phyloP scores from a whole-genome alignment of 805 yeast genomes.

The Teunomyces lycoperdinae region DNA sequence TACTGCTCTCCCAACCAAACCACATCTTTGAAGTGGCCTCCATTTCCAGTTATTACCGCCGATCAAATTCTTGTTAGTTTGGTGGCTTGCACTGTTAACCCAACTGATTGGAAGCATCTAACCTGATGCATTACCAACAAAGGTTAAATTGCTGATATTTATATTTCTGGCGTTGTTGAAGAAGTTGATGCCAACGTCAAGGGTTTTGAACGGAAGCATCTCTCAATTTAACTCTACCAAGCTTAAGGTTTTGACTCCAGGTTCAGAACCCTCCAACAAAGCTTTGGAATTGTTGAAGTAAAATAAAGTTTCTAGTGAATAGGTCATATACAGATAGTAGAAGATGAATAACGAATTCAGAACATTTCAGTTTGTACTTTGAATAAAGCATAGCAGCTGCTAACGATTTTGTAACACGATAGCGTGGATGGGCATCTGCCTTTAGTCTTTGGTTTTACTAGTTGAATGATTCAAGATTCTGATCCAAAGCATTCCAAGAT shows the following conservation, averaged over 20 bases:
- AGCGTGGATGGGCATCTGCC: too few relatives aligned
- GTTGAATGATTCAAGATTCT: too few relatives aligned
- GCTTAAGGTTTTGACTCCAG: slow-evolving; percentile 23
- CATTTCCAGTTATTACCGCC: slow-evolving; percentile 30
- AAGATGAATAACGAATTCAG: too few relatives aligned
- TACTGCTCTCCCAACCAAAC: slow-evolving; percentile 2
- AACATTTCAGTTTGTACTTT: too few relatives aligned
- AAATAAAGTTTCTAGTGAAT: slow-evolving; percentile 42
- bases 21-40: slow-evolving; percentile 16
- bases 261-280: slow-evolving; percentile 28
- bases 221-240: slow-evolving; percentile 14
- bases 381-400: too few relatives aligned
- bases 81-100: slow-evolving; percentile 58
- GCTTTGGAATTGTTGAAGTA: slow-evolving; percentile 35
- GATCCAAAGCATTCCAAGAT: too few relatives aligned
- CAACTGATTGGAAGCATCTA: slow-evolving; percentile 69
- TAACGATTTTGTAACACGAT: too few relatives aligned
- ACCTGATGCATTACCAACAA: slow-evolving; percentile 35
- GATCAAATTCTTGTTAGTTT: slow-evolving; percentile 48
- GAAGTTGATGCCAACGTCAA: slow-evolving; percentile 47
- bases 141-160: slow-evolving; percentile 57
- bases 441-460: too few relatives aligned
- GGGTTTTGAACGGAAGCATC: slow-evolving; percentile 19
- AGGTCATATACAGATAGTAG: slow-evolving; percentile 36
- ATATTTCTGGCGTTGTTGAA: slow-evolving; percentile 56